Percentiles rank a stretch among this genome's conserved stretches.
phyloP scores from a whole-genome alignment of 495 filamentous ascomycete species.

The Neurospora sp. region DNA sequence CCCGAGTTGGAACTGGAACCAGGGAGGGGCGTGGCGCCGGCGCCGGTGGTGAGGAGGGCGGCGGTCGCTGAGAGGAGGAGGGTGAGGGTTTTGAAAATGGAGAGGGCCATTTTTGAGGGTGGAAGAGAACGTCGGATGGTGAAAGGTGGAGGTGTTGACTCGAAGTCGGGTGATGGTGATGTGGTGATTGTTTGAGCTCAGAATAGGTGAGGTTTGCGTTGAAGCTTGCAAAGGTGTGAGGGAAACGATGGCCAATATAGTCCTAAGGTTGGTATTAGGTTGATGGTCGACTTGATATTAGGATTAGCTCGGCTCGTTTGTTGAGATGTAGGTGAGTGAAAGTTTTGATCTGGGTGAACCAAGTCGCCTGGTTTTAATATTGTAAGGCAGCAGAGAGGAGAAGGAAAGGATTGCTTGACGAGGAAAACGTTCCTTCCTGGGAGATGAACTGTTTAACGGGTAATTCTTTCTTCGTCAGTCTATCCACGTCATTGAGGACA shows the following conservation, averaged over 20 bases:
- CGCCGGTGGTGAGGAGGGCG: neutral
- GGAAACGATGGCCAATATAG: neutral
- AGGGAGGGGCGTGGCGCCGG: neutral
- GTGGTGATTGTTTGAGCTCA: neutral
- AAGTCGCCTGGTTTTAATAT: neutral
- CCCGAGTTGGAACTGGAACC: neutral
- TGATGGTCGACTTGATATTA: neutral
- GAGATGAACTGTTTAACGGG: neutral
- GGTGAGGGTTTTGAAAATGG: neutral
- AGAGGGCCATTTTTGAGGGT: neutral
- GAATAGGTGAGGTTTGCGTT: neutral
- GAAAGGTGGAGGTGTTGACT: neutral
- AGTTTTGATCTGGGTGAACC: too few relatives aligned
- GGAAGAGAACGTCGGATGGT: neutral
- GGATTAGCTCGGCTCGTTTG: neutral
- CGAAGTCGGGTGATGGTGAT: neutral
- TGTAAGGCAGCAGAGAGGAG: neutral
- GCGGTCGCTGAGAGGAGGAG: neutral
- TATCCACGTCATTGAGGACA: neutral
- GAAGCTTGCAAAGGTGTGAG: neutral
- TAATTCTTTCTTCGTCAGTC: neutral
- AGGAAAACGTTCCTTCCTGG: neutral
- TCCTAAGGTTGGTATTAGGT: neutral
- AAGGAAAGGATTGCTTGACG: neutral
- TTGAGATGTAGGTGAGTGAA: neutral